Percentiles rank a stretch among this genome's conserved stretches.
Evolutionary conservation across 1,139 yeast species (phyloP).

Genomic region (Candida mesenterica): DNA sequence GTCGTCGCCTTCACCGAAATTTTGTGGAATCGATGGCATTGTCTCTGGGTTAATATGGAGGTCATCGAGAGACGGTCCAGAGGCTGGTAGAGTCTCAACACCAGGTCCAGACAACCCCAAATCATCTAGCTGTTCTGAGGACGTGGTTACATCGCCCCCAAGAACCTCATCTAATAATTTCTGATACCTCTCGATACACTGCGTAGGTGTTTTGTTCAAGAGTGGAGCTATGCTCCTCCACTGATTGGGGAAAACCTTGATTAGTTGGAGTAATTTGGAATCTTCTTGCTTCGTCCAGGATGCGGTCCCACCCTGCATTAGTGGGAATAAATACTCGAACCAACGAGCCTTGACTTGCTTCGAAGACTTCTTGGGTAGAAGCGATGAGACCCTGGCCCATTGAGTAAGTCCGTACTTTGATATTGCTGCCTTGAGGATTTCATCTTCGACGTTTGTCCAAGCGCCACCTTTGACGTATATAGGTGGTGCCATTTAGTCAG

Average conservation of each 20-base stretch:
- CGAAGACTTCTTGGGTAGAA: conserved; percentile 82
- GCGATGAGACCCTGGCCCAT: conserved; percentile 91
- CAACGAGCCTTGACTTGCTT: conserved; percentile 92
- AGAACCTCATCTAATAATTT: conserved; percentile 55
- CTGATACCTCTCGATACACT: conserved; percentile 87
- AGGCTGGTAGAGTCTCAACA: conserved; percentile 51
- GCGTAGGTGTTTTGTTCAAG: conserved; percentile 82
- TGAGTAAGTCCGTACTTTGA: conserved; percentile 91
- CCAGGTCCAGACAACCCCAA: conserved; percentile 54
- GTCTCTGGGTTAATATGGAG: conserved; percentile 73
- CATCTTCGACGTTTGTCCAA: conserved; percentile 92
- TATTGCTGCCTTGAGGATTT: conserved; percentile 84
- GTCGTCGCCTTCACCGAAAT: conserved; percentile 70
- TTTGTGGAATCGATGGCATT: conserved; percentile 81
- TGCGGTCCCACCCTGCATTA: conserved; percentile 42
- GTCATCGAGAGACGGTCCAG: conserved; percentile 38
- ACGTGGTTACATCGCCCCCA: conserved; percentile 25
- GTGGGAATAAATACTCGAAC: conserved; percentile 86
- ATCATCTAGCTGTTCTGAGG: conserved; percentile 20
- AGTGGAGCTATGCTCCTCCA: conserved; percentile 88
- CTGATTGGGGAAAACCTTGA: conserved; percentile 79
- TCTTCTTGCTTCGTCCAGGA: conserved; percentile 83
- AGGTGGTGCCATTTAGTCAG: conserved; percentile 38
- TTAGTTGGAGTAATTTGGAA: conserved; percentile 62
- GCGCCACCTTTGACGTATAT: conserved; percentile 82